phyloP scores from a whole-genome alignment of 2,329 filamentous ascomycete species.

The Penicillium janthinellum region DNA sequence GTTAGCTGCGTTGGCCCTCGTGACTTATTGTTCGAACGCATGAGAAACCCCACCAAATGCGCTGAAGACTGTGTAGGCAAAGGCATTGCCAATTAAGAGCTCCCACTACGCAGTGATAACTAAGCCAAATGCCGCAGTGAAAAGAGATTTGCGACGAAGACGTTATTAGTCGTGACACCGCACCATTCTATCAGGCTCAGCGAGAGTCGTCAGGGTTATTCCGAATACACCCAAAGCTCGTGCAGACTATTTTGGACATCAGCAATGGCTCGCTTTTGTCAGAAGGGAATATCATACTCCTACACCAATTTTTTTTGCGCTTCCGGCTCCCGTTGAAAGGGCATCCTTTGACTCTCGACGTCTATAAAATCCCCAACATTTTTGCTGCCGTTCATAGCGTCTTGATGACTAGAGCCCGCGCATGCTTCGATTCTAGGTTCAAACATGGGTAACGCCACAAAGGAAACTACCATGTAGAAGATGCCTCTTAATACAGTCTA shows the following conservation, averaged over 20 bases:
- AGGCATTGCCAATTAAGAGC: conserved; percentile 55
- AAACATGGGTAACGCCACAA: neutral
- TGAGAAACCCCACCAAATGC: conserved; percentile 50
- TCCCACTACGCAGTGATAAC: conserved; percentile 61
- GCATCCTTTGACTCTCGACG: conserved; percentile 19
- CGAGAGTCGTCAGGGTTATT: conserved; percentile 57
- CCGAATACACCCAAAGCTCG: conserved; percentile 57
- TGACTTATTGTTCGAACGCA: neutral
- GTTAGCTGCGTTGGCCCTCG: no score
- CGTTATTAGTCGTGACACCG: conserved; percentile 53
- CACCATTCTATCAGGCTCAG: conserved; percentile 59
- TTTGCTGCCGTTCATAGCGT: conserved; percentile 8
- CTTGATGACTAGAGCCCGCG: conserved; percentile 7
- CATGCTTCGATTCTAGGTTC: neutral
- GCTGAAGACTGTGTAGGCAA: conserved; percentile 57
- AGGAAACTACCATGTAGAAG: neutral
- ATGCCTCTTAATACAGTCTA: no score
- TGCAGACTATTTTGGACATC: conserved; percentile 40
- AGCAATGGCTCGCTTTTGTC: neutral
- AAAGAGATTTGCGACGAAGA: conserved; percentile 60
- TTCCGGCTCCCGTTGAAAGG: neutral
- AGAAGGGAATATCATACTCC: conserved; percentile 18
- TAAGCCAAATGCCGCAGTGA: conserved; percentile 54
- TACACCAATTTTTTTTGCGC: conserved; percentile 23
- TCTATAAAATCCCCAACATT: conserved; percentile 12